Evolutionary conservation across 1,284 basidiomycete genomes (phyloP).

Genomic region (Ganoderma sinense): DNA sequence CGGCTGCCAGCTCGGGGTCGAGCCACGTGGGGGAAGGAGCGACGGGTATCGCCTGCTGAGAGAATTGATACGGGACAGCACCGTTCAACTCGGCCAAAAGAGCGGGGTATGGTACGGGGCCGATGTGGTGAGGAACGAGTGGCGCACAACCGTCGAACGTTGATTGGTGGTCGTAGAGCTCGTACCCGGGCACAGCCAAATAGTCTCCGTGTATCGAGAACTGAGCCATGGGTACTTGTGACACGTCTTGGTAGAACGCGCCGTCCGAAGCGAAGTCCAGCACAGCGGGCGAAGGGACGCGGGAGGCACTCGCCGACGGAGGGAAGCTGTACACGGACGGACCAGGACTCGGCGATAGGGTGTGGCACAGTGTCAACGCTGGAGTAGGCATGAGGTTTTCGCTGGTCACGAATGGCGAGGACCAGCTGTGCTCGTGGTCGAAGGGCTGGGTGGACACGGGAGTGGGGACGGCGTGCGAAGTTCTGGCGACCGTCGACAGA

Average conservation of each 20-base stretch:
- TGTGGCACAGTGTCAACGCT: neutral
- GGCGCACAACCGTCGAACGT: neutral
- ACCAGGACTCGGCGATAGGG: neutral
- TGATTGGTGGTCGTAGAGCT: neutral
- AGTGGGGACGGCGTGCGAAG: neutral
- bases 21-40: neutral
- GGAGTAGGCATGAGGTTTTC: neutral
- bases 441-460: neutral
- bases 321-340: neutral
- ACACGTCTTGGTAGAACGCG: neutral
- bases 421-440: neutral
- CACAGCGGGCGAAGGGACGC: neutral
- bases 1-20: neutral
- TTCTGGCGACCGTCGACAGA: too few relatives aligned
- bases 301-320: neutral
- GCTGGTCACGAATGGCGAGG: neutral
- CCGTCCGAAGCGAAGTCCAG: neutral
- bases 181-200: neutral
- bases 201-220: neutral
- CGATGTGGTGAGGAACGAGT: neutral
- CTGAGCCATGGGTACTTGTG: neutral
- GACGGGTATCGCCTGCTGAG: neutral
- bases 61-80: neutral
- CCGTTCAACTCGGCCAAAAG: neutral
- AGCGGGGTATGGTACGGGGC: neutral